A percentile compares a stretch with the other conserved stretches of the same genome.
phyloP scores from a whole-genome alignment of 257 asterid species.

The Vinca minor region DNA sequence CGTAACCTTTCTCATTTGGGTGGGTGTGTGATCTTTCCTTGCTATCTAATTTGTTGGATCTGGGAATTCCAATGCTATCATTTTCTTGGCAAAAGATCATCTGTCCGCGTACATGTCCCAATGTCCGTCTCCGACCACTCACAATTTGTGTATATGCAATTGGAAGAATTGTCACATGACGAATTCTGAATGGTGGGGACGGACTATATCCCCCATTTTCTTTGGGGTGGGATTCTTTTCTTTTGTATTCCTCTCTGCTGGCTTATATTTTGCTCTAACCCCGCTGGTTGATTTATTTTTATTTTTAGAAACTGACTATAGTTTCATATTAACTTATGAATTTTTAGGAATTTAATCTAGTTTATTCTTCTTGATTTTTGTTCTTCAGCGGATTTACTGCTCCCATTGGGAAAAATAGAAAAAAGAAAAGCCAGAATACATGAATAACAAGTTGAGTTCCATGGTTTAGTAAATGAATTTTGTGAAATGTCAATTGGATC shows the following conservation, averaged over 20 bases:
- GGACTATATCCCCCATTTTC: no score
- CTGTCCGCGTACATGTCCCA: no score
- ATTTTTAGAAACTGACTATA: not conserved
- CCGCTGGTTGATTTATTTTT: not conserved
- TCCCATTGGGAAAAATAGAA: not conserved
- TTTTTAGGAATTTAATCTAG: constrained; percentile 1
- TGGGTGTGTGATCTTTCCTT: not conserved
- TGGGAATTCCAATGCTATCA: not conserved
- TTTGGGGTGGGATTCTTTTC: not conserved
- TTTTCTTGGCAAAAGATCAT: no score
- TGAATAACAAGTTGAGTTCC: not conserved
- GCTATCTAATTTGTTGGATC: constrained; percentile 11
- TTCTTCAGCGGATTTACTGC: not conserved
- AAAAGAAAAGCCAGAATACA: not conserved
- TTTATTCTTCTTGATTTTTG: not conserved
- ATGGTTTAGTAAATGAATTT: not conserved
- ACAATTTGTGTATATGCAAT: no score
- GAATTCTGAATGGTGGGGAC: no score
- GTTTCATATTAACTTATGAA: not conserved
- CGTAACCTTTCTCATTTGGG: not conserved
- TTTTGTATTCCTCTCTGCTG: not conserved
- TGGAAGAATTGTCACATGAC: no score
- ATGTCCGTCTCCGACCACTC: no score
- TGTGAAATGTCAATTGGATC: not conserved
- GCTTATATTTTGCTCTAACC: not conserved